phyloP scores from a whole-genome alignment of 129 eudicot species.

The Tagetes erecta region DNA sequence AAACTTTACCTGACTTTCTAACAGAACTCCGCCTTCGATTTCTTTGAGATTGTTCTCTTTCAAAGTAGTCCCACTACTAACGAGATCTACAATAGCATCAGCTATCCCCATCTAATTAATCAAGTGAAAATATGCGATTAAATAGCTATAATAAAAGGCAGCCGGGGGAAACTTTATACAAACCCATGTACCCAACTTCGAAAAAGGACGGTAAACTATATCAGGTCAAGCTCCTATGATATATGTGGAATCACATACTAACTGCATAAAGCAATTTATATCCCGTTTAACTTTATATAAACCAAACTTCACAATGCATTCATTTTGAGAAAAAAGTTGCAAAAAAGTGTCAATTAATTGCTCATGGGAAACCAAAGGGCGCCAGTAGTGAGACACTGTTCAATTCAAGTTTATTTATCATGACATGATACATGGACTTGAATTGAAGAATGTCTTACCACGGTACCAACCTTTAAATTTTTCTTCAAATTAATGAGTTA shows the following conservation, averaged over 20 bases:
- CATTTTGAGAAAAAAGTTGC: background rate
- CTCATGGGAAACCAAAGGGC: background rate
- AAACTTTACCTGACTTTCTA: slow-evolving; percentile 85
- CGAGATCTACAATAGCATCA: slow-evolving; percentile 97
- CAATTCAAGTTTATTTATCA: background rate
- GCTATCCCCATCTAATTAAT: slow-evolving; percentile 88
- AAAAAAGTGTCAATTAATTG: no score
- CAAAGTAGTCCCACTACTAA: slow-evolving; percentile 94
- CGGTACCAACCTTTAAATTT: background rate
- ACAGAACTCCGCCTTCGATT: slow-evolving; percentile 81
- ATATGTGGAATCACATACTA: background rate
- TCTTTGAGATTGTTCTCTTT: slow-evolving; percentile 93
- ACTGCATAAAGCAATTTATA: background rate
- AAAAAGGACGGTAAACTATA: background rate
- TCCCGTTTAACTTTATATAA: background rate
- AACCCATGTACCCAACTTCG: no score
- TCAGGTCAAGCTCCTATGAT: background rate
- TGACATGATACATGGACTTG: background rate
- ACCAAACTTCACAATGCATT: background rate
- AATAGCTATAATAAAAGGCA: slow-evolving; percentile 5
- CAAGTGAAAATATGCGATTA: slow-evolving; percentile 13
- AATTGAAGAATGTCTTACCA: background rate
- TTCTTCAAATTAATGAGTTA: background rate
- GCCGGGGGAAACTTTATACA: background rate
- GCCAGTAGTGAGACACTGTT: background rate